phyloP scores from a whole-genome alignment of 371 early-diverging fungal genomes.

The Mucor sp. region DNA sequence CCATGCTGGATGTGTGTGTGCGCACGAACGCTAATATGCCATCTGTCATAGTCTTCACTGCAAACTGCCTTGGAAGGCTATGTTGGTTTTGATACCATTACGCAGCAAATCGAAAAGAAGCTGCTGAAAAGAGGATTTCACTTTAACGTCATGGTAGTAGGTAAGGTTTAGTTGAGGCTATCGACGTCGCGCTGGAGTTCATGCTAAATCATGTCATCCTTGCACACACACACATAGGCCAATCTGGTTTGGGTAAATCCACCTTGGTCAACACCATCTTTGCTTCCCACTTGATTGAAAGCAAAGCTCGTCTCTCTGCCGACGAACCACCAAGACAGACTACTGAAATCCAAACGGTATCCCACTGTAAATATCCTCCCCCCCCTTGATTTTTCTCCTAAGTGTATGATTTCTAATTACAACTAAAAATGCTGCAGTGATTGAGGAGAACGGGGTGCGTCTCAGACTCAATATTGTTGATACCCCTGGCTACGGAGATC shows the following conservation, averaged over 20 bases:
- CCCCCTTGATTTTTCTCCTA: slow-evolving; percentile 19
- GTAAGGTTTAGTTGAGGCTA: slow-evolving; percentile 43
- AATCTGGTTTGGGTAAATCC: slow-evolving; percentile 98
- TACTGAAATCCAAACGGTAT: slow-evolving; percentile 82
- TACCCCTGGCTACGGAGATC: slow-evolving; percentile 81
- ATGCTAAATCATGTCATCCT: neutral
- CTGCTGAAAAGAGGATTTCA: slow-evolving; percentile 92
- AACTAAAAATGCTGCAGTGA: slow-evolving; percentile 45
- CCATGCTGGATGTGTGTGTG: neutral
- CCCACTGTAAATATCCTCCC: slow-evolving; percentile 69
- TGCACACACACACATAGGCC: slow-evolving; percentile 68
- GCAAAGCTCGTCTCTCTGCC: slow-evolving; percentile 75
- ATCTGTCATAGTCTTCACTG: slow-evolving; percentile 48
- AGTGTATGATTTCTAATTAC: slow-evolving; percentile 11
- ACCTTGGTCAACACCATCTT: slow-evolving; percentile 97
- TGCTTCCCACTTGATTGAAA: slow-evolving; percentile 83
- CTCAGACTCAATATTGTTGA: slow-evolving; percentile 84
- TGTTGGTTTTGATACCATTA: slow-evolving; percentile 96
- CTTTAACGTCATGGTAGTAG: slow-evolving; percentile 95
- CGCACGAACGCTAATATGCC: neutral
- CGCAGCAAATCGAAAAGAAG: slow-evolving; percentile 91
- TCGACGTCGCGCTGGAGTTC: neutral
- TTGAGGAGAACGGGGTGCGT: slow-evolving; percentile 86
- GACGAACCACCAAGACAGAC: slow-evolving; percentile 82
- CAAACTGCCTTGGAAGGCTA: slow-evolving; percentile 59